Percentiles rank a stretch among this genome's conserved stretches.
Evolutionary conservation across 2,329 filamentous ascomycete species (phyloP).

Genomic region (Helotiales sp.): DNA sequence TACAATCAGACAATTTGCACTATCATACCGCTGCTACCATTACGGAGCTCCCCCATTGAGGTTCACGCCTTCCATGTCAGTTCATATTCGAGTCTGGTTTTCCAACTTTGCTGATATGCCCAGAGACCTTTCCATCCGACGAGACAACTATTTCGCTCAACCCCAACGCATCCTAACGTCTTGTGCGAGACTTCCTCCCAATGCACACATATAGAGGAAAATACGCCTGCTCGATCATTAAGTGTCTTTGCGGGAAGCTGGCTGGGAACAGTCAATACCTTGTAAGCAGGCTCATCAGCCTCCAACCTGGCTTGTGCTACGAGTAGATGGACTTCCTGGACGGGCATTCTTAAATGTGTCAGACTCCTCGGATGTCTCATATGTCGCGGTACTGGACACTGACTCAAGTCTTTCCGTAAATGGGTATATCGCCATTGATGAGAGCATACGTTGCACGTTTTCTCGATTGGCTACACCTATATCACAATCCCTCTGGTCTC

Average conservation of each 20-base stretch:
- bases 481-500: conserved; percentile 51
- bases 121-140: background rate
- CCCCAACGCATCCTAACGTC: conserved; percentile 8
- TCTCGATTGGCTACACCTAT: conserved; percentile 55
- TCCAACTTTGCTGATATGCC: background rate
- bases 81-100: background rate
- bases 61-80: background rate
- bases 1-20: background rate
- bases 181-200: conserved; percentile 53
- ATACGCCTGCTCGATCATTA: conserved; percentile 46
- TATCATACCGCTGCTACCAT: background rate
- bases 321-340: conserved; percentile 57
- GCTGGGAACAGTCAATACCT: conserved; percentile 43
- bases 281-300: conserved; percentile 53
- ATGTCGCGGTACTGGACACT: conserved; percentile 2
- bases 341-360: conserved; percentile 48
- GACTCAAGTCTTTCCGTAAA: conserved; percentile 41
- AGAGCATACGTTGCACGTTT: conserved; percentile 54
- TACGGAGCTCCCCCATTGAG: background rate
- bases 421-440: conserved; percentile 56
- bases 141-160: background rate
- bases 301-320: conserved; percentile 56
- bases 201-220: conserved; percentile 66
- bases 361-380: conserved; percentile 7
- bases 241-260: background rate